Evolutionary conservation across 2,329 filamentous ascomycete species (phyloP), one percentile per base, ranked within the genome.

Genomic region (Claviceps fusiformis): DNA sequence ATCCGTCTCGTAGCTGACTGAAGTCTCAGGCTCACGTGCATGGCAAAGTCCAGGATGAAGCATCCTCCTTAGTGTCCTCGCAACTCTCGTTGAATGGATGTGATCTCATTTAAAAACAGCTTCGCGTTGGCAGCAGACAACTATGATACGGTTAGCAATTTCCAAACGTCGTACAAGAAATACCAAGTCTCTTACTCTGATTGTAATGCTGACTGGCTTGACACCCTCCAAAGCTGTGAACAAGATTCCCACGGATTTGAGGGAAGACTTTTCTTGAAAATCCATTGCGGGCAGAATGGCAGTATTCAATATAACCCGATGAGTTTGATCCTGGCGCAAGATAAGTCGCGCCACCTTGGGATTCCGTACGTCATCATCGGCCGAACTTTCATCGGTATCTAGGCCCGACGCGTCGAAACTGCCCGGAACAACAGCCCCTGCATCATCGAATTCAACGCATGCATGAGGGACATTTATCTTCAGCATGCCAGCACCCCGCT

Each of bases 321-420:
- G 83, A 1, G 89, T 93, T 57, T 90, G 89, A 64, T 96, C 91
- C 61, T 95, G 89, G 19, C 92, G 85, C 83, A 96, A 90, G 58
- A 97, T 80, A 60, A 97, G 80, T 46, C 92, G 86, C 29, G 85
- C 78, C 55, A 81, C 74, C 60, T 78, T 77, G 53, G 73, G 69
- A 19, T 62, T 60, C 56, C 62, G 59, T 8, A 56, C 51, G 2
- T 62, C 65, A 24, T 62, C 65, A 24, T 61, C 62, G 4, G 61
- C 62, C 4, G 61, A 68, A 11, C 67, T 67, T 1, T 74, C 71
- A 19, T 77, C 73, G 3, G 75, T 68, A 52, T 77, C 75, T 4
- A 80, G 64, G 17, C 67, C 67, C 5, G 80, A 81, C 19, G 74
- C 74, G 61, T 83, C 78, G 57, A 83, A 83, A 17, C 74, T 75